These are phyloP conservation scores for Nepenthes alata DNA, from an alignment of 179 eudicot species.

Conservation along the genomic window DNA sequence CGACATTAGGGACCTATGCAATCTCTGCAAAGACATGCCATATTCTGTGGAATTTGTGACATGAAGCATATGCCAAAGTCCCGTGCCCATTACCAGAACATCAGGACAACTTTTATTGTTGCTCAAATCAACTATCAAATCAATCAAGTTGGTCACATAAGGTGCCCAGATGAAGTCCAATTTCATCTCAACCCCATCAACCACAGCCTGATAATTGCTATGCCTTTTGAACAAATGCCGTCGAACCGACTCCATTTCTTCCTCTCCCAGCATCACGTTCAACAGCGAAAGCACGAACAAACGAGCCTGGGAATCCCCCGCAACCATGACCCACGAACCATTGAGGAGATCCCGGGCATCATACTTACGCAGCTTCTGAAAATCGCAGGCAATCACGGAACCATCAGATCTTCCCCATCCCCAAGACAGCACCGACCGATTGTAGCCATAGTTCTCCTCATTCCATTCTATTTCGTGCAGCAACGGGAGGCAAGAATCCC, in stretches of 20 bases:
- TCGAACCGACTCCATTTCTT: slow-evolving; percentile 34
- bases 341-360: slow-evolving; percentile 72
- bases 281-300: slow-evolving; percentile 55
- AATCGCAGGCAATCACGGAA: slow-evolving; percentile 43
- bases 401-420: slow-evolving; percentile 37
- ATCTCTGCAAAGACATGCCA: slow-evolving; percentile 25
- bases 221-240: slow-evolving; percentile 80
- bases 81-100: slow-evolving; percentile 84
- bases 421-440: slow-evolving; percentile 31
- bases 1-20: slow-evolving; percentile 35
- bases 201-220: slow-evolving; percentile 54
- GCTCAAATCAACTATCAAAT: slow-evolving; percentile 22
- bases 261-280: slow-evolving; percentile 44
- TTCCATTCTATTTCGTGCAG: slow-evolving; percentile 40
- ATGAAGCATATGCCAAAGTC: slow-evolving; percentile 91
- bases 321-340: slow-evolving; percentile 88
- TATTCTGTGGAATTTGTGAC: slow-evolving; percentile 43
- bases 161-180: slow-evolving; percentile 94
- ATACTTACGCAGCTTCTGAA: slow-evolving; percentile 40
- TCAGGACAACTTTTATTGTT: slow-evolving; percentile 45
- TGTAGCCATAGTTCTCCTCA: slow-evolving; percentile 1
- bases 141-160: slow-evolving; percentile 45
- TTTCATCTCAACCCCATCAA: slow-evolving; percentile 63
- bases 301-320: slow-evolving; percentile 81
- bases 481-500: slow-evolving; percentile 36